Conservation (phyloP, 2,329 filamentous ascomycete genomes). For the Fusarium gaditjirri region DNA sequence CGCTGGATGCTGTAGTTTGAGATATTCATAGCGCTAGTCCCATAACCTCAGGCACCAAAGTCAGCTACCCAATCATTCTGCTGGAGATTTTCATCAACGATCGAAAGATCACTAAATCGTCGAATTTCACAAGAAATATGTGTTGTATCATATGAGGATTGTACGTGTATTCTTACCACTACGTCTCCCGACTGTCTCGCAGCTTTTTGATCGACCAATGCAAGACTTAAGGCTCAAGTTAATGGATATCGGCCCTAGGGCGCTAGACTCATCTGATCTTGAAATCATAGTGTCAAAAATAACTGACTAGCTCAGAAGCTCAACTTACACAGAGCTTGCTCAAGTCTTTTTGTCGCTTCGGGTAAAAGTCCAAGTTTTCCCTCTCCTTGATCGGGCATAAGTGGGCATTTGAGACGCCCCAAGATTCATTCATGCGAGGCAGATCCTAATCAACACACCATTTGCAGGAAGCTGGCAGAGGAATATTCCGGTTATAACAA, state of each 20-base stretch:
- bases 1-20: neutral
- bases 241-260: neutral
- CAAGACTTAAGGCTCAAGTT: neutral
- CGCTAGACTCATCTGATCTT: neutral
- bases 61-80: neutral
- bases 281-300: neutral
- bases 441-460: too few species aligned
- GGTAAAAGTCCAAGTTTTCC: too few species aligned
- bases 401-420: too few species aligned
- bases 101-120: neutral
- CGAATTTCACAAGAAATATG: fast-evolving
- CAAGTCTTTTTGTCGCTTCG: neutral
- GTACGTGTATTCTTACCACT: neutral
- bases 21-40: neutral
- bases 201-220: neutral
- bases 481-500: neutral
- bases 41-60: neutral
- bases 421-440: neutral
- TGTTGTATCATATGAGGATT: neutral
- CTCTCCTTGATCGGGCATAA: neutral
- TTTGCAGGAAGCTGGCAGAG: neutral
- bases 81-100: neutral
- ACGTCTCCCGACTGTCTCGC: neutral
- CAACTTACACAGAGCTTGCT: fast-evolving
- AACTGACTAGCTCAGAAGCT: fast-evolving